These are phyloP conservation scores for Sarcocystis neurona DNA, from an alignment of 169 alveolate genomes.

Conservation along the genomic window DNA sequence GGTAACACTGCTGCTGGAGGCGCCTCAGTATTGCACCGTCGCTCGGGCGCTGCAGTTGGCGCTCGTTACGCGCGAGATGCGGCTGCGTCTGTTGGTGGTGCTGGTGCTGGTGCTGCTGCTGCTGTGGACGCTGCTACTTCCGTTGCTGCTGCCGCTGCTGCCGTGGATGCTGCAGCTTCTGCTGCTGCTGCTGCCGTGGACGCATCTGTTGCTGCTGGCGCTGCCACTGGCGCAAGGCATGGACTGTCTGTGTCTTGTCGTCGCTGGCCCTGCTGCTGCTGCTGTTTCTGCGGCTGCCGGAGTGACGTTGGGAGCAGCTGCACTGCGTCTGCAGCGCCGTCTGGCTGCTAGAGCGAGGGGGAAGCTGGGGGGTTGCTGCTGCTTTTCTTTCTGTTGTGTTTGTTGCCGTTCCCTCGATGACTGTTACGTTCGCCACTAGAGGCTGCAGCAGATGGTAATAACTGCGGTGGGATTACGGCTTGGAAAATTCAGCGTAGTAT, in stretches of 20 bases:
- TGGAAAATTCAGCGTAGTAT: too few relatives aligned
- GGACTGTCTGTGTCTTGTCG: neutral
- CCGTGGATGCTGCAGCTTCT: neutral
- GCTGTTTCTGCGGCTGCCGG: slow-evolving; percentile 10
- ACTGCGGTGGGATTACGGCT: too few relatives aligned
- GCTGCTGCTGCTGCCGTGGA: neutral
- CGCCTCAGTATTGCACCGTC: neutral
- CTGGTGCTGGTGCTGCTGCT: slow-evolving; percentile 16
- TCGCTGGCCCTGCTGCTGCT: neutral
- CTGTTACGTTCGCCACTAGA: too few relatives aligned
- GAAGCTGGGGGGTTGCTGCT: too few relatives aligned
- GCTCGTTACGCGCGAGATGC: neutral
- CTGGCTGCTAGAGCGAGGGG: too few relatives aligned
- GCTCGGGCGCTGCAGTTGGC: neutral
- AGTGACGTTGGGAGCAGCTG: neutral
- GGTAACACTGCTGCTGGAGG: neutral
- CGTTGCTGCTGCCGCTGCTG: neutral
- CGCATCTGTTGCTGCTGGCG: neutral
- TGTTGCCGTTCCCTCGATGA: too few relatives aligned
- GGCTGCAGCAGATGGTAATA: too few relatives aligned
- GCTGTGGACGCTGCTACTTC: slow-evolving; percentile 11
- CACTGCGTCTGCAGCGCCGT: neutral
- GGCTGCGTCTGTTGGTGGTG: too few relatives aligned
- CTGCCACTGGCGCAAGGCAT: neutral
- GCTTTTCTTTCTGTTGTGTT: too few relatives aligned